Evolutionary conservation across 2,329 filamentous ascomycete genomes (phyloP).

Genomic region (Ambrosiella xylebori): DNA sequence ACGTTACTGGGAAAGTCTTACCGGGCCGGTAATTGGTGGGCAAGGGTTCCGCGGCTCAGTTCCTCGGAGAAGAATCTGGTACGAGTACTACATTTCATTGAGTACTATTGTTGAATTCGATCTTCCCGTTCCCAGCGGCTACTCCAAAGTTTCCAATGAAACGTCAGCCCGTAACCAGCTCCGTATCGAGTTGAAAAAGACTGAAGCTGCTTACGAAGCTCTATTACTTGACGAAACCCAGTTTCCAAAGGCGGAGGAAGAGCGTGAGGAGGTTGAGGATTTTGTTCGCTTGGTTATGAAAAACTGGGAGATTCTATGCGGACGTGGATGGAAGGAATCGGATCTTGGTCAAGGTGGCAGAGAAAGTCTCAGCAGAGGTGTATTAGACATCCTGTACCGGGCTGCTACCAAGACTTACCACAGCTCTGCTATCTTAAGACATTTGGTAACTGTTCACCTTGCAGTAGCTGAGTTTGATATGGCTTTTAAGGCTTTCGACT

Average conservation of each 20-base stretch:
- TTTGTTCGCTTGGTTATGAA: conserved; percentile 65
- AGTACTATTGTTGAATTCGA: conserved; percentile 57
- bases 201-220: conserved; percentile 64
- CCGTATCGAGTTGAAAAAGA: conserved; percentile 57
- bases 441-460: conserved; percentile 76
- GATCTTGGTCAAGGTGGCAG: conserved; percentile 73
- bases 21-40: conserved; percentile 32
- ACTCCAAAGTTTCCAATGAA: conserved; percentile 27
- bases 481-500: conserved; percentile 77
- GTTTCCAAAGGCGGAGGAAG: conserved; percentile 71
- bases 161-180: conserved; percentile 45
- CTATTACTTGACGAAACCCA: conserved; percentile 60
- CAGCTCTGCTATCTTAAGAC: conserved; percentile 71
- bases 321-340: conserved; percentile 60
- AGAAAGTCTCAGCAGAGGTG: conserved; percentile 52
- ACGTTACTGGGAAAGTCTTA: conserved; percentile 44
- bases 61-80: conserved; percentile 57
- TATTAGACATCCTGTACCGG: conserved; percentile 77
- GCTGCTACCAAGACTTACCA: conserved; percentile 90
- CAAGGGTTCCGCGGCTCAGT: conserved; percentile 41
- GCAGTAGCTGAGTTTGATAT: conserved; percentile 82
- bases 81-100: conserved; percentile 64
- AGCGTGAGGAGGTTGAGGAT: conserved; percentile 60
- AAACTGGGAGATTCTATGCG: conserved; percentile 75
- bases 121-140: conserved; percentile 39